Evolutionary conservation across 805 yeast genomes (phyloP).

Genomic region (Saccharomyces kudriavzevii): DNA sequence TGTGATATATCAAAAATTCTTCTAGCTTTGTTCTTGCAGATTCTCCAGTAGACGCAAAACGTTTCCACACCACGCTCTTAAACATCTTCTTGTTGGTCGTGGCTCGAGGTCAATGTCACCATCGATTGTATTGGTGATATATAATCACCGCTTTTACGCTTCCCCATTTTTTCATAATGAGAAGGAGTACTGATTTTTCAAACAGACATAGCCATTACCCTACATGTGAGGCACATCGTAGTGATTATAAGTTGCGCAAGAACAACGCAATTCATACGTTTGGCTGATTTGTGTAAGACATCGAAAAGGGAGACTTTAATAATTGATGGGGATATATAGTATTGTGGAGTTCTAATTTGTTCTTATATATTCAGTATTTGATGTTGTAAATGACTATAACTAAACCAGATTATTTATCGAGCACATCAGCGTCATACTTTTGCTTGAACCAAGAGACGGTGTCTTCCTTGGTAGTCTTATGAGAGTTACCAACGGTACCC

Average conservation of each 20-base stretch:
- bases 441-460: slow-evolving; percentile 96
- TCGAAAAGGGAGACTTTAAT: not conserved
- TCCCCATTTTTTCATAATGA: not conserved
- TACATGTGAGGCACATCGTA: not conserved
- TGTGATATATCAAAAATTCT: slow-evolving; percentile 29
- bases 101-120: not conserved
- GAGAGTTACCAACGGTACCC: slow-evolving; percentile 79
- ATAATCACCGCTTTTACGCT: not conserved
- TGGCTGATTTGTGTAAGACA: too few species aligned
- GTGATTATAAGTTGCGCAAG: not conserved
- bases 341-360: not conserved
- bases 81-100: not conserved
- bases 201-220: not conserved
- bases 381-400: not conserved
- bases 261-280: not conserved
- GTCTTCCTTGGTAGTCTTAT: slow-evolving; percentile 83
- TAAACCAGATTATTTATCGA: slow-evolving; percentile 48
- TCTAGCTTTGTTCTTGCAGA: slow-evolving; percentile 24
- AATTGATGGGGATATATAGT: not conserved
- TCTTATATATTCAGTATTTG: not conserved
- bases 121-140: not conserved
- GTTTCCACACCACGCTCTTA: slow-evolving; percentile 6
- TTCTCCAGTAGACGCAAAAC: slow-evolving; percentile 13
- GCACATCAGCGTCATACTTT: slow-evolving; percentile 96
- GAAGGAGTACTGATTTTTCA: not conserved